Evolutionary conservation across 1,284 basidiomycete species (phyloP), one percentile per base, ranked within the genome.

Genomic region (Fomitopsis palustris): DNA sequence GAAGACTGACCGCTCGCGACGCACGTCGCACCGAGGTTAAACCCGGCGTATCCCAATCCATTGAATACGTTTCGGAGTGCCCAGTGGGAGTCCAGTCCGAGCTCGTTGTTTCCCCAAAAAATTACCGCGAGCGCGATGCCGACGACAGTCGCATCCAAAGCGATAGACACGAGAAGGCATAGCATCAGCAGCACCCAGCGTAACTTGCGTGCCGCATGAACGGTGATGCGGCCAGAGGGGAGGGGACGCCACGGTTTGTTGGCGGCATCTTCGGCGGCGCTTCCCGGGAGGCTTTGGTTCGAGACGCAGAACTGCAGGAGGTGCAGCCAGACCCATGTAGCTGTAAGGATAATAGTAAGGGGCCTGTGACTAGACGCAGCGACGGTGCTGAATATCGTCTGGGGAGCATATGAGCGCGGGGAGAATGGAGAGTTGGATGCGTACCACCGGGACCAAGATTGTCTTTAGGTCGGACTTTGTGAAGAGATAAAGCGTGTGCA

Each of bases 201-300:
- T 6, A 80, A 67, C 12, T 64, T 49, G 21, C 60, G 63, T 1
- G 78, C 73, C 25, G 66, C 62, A 9, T 43, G 39, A 21, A 75
- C 56, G 10, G 74, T 69, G 37, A 81, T 75, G n/a, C 76, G 71
- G 12, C 74, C 71, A 1, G 78, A 71, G 9, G 79, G 78, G 12
- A 81, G 67, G 7, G 79, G 79, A 10, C 79, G 65, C 68, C 75
- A 75, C 4, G 74, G 71, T 60, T 80, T 79, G 65, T 81, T 81
- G 45, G 65, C 57, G 12, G 63, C 64, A 56, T 81, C 78, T 61
- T 80, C 78, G 25, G 73, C 73, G 0, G 72, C 71, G 67, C 71
- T 64, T 4, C 35, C 35, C 16, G 35, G 35, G 19, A 67, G 51
- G 3, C 60, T 67, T 62, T 81, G 79, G 62, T 81, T 81, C 7